Percentiles rank a stretch among this genome's conserved stretches.
These are phyloP conservation scores for Clausena lansium DNA, from an alignment of 345 rosid species.

Conservation along the genomic window DNA sequence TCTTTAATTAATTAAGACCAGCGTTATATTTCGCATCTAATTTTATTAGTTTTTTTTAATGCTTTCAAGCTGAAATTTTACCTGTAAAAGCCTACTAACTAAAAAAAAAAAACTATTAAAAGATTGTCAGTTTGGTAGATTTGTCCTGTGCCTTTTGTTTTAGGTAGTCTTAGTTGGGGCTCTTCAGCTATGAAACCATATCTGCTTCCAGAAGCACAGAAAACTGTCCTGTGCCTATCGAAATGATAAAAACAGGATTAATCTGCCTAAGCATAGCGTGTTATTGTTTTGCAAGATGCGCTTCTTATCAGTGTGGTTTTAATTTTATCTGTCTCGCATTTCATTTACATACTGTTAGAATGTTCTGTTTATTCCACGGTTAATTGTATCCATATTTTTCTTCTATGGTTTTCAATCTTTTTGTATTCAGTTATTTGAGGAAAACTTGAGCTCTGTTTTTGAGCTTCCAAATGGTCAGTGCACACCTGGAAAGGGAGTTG, in stretches of 20 bases:
- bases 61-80: not conserved
- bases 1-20: no score
- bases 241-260: not conserved
- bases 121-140: no score
- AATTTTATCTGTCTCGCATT: not conserved
- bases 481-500: slow-evolving; percentile 30
- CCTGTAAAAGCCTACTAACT: not conserved
- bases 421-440: slow-evolving; percentile 32
- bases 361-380: not conserved
- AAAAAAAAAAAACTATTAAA: no score
- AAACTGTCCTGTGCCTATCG: not conserved
- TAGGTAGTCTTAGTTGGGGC: not conserved
- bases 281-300: not conserved
- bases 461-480: slow-evolving; percentile 30
- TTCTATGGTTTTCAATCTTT: not conserved
- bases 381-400: not conserved
- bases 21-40: not conserved
- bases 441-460: slow-evolving; percentile 30
- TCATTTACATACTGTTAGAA: not conserved
- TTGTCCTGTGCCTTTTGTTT: not conserved
- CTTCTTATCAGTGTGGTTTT: not conserved
- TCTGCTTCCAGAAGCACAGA: not conserved
- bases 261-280: not conserved
- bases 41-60: no score
- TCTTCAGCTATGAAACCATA: not conserved